Evolutionary conservation across 2,329 filamentous ascomycete genomes (phyloP).

Genomic region (Colletotrichum lini): DNA sequence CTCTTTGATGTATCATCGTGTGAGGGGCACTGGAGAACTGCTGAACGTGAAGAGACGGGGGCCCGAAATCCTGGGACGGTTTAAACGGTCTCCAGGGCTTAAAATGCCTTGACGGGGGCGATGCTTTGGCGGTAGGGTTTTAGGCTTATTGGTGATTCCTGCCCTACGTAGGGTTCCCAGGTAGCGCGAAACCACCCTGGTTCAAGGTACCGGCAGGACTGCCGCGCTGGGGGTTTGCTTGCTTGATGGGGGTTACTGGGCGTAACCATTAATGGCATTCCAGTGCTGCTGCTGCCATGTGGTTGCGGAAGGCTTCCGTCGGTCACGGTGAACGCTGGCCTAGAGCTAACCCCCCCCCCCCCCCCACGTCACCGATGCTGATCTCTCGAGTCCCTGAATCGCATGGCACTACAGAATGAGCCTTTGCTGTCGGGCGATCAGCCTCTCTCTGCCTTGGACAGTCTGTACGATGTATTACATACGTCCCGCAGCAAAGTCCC

Average conservation of each 20-base stretch:
- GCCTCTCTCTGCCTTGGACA: too few species aligned
- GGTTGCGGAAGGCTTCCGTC: constrained; percentile 19
- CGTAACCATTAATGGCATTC: background rate
- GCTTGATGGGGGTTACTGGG: background rate
- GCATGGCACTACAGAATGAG: background rate
- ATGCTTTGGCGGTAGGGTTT: background rate
- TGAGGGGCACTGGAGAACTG: background rate
- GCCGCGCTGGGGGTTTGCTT: background rate
- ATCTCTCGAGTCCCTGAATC: constrained; percentile 10
- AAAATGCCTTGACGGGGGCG: background rate
- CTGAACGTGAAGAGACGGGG: constrained; percentile 11
- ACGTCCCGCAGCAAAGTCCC: background rate
- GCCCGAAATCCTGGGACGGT: constrained; percentile 27
- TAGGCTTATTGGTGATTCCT: background rate
- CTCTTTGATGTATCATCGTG: too few species aligned
- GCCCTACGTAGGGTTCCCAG: background rate
- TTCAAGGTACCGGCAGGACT: background rate
- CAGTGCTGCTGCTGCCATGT: background rate
- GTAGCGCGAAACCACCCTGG: background rate
- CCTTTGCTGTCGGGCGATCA: background rate
- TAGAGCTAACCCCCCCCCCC: background rate
- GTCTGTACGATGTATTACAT: background rate
- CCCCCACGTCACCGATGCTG: constrained; percentile 29
- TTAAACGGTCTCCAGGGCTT: constrained; percentile 18
- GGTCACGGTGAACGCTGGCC: background rate